These are phyloP conservation scores for Hortiboletus flavorubellus DNA, from an alignment of 768 basidiomycete genomes.

Conservation along the genomic window DNA sequence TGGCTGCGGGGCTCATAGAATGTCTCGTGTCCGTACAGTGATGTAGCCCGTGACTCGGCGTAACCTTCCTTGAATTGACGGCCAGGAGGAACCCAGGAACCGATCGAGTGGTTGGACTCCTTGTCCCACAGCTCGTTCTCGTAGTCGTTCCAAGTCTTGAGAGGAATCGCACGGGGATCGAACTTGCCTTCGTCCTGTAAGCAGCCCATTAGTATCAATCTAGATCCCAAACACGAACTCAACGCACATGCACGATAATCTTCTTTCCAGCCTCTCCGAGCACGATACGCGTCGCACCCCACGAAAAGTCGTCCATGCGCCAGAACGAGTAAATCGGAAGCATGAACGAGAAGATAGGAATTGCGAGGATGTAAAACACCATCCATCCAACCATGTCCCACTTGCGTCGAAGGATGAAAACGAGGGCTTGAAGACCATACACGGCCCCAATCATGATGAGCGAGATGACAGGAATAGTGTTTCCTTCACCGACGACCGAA, in stretches of 20 bases:
- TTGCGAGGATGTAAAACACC: slow-evolving; percentile 92
- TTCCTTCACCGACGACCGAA: slow-evolving; percentile 62
- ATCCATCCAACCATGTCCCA: slow-evolving; percentile 99
- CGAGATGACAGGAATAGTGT: slow-evolving; percentile 73
- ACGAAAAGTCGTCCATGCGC: slow-evolving; percentile 97
- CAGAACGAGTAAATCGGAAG: slow-evolving; percentile 95
- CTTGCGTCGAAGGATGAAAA: slow-evolving; percentile 88
- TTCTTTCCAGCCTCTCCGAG: slow-evolving; percentile 95
- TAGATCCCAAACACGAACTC: background rate
- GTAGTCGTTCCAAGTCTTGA: slow-evolving; percentile 97
- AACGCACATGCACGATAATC: slow-evolving; percentile 84
- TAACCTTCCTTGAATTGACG: slow-evolving; percentile 73
- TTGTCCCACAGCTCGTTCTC: slow-evolving; percentile 98
- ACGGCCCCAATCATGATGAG: slow-evolving; percentile 92
- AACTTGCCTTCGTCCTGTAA: slow-evolving; percentile 94
- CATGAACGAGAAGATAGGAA: slow-evolving; percentile 91
- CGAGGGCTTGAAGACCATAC: slow-evolving; percentile 90
- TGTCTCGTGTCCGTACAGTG: slow-evolving; percentile 85
- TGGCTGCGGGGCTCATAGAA: slow-evolving; percentile 73
- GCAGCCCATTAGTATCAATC: slow-evolving; percentile 7
- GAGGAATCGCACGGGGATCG: slow-evolving; percentile 86
- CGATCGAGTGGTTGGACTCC: slow-evolving; percentile 93
- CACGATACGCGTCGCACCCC: slow-evolving; percentile 91
- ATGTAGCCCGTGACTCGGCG: slow-evolving; percentile 72
- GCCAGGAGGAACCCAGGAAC: slow-evolving; percentile 83